Percentiles rank a stretch among this genome's conserved stretches.
Conservation (phyloP, 352 stramenopile species). For the Phytopythium oedochilum region DNA sequence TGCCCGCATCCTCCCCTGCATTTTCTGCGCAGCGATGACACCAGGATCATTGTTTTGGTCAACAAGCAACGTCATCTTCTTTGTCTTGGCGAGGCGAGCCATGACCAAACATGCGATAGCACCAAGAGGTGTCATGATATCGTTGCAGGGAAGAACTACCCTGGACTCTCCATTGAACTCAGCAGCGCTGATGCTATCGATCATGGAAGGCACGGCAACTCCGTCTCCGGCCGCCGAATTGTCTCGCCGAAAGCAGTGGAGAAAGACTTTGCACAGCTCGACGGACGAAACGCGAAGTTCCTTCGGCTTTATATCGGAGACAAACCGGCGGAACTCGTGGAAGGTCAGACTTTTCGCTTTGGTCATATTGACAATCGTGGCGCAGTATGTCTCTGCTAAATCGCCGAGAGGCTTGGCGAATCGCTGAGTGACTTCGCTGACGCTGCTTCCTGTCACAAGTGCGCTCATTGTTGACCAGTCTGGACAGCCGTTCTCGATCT, state of each 20-base stretch:
- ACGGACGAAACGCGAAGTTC: conserved; percentile 28
- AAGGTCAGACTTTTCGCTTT: conserved; percentile 20
- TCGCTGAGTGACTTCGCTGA: conserved; percentile 24
- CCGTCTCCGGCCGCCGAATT: neutral
- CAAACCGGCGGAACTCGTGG: conserved; percentile 43
- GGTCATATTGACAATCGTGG: neutral
- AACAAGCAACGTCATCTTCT: neutral
- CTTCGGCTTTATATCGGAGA: conserved; percentile 44
- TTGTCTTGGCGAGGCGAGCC: neutral
- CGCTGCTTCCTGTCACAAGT: conserved; percentile 19
- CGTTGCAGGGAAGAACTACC: neutral
- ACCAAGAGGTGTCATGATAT: neutral
- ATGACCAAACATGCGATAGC: neutral
- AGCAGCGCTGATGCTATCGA: neutral
- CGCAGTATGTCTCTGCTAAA: conserved; percentile 17
- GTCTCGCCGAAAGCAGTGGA: conserved; percentile 38
- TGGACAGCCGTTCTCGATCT: conserved; percentile 3
- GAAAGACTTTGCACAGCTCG: conserved; percentile 56
- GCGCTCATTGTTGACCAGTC: conserved; percentile 40
- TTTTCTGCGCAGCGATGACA: neutral
- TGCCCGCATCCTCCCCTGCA: conserved; percentile 23
- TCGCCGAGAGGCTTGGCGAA: conserved; percentile 39
- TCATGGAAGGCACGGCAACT: neutral
- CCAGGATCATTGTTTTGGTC: neutral
- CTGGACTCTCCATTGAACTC: too few species aligned